Evolutionary conservation across 441 rosid species (phyloP), one percentile per base, ranked within the genome.

Genomic region (Sinapis alba): DNA sequence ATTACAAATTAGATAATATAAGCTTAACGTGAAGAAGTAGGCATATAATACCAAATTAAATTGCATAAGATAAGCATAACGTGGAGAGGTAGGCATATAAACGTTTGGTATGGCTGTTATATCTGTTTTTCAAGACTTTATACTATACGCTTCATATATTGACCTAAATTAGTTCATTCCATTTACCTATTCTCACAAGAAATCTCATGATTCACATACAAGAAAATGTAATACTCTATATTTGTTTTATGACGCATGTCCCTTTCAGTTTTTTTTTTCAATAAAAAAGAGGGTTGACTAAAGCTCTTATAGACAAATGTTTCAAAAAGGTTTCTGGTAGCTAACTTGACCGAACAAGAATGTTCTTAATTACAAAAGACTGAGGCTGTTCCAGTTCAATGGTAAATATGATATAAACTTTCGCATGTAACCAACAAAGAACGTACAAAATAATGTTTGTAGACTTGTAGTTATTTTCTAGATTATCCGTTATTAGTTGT

Each of bases 51-150:
- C 45, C 45, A 32, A 24, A 15, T 50, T n/a, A 47, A 30, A 74
- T 6, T 12, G 62, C 73, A 36, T 58, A 71, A 56, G 65, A 56
- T 69, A 65, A 71, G 53, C 21, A 5, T 77, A 77, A 64, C 80
- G 72, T 77, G 68, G 53, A 64, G 71, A 76, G 59, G 20, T 73
- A 59, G 30, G 26, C 64, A 74, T 62, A 26, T 38, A 24, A 34
- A 60, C 6, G 80, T 78, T 78, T 78, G 81, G 81, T 78, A 27
- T 30, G 73, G 69, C 77, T 78, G 77, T 60, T 78, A 61, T 65
- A 78, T 78, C 77, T 36, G 73, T 72, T 78, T 63, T 53, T 27
- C 60, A 58, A 15, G 62, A 70, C 80, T 72, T 71, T 24, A 60
- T 58, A 58, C 69, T 51, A 50, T 78, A 71, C 76, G 72, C 73